Conservation (phyloP, 2,329 filamentous ascomycete species). For the Fusarium sacchari region DNA sequence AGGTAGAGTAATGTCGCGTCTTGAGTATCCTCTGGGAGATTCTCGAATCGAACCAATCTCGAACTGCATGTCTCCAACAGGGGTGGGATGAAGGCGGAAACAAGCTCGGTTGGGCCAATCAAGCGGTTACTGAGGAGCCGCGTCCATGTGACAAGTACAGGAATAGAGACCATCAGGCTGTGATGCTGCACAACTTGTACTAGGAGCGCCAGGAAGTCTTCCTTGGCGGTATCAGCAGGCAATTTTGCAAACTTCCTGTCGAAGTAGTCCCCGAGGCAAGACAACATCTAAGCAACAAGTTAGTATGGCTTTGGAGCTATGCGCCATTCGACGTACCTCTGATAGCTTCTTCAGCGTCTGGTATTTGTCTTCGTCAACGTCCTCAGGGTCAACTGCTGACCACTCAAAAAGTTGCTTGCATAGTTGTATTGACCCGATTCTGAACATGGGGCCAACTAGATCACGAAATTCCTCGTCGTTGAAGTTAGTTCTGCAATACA, state of each 20-base stretch:
- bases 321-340: conserved; percentile 67
- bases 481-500: conserved; percentile 81
- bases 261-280: conserved; percentile 84
- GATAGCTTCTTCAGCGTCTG: conserved; percentile 92
- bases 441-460: conserved; percentile 83
- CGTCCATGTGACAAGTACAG: conserved; percentile 89
- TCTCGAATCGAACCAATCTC: conserved; percentile 88
- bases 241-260: conserved; percentile 78
- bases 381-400: conserved; percentile 80
- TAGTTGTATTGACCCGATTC: conserved; percentile 74
- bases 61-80: conserved; percentile 85
- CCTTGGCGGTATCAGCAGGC: conserved; percentile 71
- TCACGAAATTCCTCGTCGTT: conserved; percentile 80
- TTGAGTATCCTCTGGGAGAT: conserved; percentile 81
- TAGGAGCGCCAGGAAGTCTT: conserved; percentile 81
- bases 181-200: conserved; percentile 82
- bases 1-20: conserved; percentile 85
- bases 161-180: conserved; percentile 93
- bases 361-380: conserved; percentile 92
- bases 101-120: conserved; percentile 71
- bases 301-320: not conserved
- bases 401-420: conserved; percentile 81
- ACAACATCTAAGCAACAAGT: conserved; percentile 71
- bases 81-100: conserved; percentile 73
- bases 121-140: conserved; percentile 77